Base-by-base conservation (phyloP, 2,329 filamentous ascomycete species). In the Ophiostoma pallidulum region DNA sequence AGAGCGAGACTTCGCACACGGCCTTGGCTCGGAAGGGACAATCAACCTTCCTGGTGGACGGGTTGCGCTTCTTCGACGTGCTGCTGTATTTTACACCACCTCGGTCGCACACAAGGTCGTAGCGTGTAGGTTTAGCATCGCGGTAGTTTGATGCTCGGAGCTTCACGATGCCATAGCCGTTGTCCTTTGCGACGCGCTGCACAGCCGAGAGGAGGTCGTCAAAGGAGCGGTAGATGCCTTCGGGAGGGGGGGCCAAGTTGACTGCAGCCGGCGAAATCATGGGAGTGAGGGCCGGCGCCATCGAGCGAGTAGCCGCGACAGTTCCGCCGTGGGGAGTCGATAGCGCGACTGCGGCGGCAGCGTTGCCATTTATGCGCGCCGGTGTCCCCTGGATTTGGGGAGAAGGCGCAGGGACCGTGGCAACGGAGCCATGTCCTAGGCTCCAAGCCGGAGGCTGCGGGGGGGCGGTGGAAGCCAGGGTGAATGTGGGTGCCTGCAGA, bases 11-110 rank as follows among this genome's bases (percentile, higher is more conserved):
- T 58, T 80, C 77, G 53, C 77, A 80, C 19, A 80, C 77, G 20
- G 77, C 77, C 64, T 80, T 80, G 47, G 77, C 77, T 45, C 75
- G 73, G 66, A 77, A 80, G 10, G 77, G 77, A 48, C 77, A 80
- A 59, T 80, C 77, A 47, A 80, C 75, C 63, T 80, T 80, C 59
- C 77, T 75, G 37, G 77, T 80, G 46, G 74, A 78, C 1, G 77
- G 77, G 55, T 78, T 80, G 48, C 77, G 73, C 65, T 80, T 80
- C 68, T 80, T 80, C 8, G 77, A 77, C 2, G 77, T 80, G 62
- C 76, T 80, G 64, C 68, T 78, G 63, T 80, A 80, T 62, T 80
- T 80, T 59, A 80, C 77, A 51, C 77, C 77, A 46, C 77, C 77
- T 35, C 77, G 75, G 54, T 80, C 77, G 62, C 77, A 80, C 29